These are phyloP conservation scores for Rhodomyrtus psidioides DNA, from an alignment of 441 rosid genomes.

Conservation along the genomic window DNA sequence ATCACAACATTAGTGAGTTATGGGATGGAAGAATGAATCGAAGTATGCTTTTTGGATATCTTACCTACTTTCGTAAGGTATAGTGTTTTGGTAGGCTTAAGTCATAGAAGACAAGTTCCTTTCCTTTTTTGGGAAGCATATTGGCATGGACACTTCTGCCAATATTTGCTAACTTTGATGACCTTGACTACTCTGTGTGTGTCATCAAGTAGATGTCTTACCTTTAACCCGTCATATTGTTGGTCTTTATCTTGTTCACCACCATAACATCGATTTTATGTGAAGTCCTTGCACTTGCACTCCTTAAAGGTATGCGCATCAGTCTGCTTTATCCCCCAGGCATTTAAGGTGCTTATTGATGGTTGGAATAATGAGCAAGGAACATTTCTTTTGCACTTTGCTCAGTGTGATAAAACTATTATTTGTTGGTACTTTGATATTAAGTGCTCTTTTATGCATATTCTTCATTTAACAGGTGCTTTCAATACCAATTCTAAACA, in stretches of 20 bases:
- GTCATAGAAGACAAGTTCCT: not conserved
- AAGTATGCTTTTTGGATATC: not conserved
- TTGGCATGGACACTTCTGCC: not conserved
- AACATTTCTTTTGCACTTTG: not conserved
- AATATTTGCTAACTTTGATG: not conserved
- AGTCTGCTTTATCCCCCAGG: not conserved
- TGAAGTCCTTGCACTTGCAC: conserved; percentile 52
- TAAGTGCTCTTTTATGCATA: not conserved
- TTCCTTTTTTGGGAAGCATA: not conserved
- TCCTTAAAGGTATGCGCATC: conserved; percentile 59
- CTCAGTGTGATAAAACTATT: not conserved
- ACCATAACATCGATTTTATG: conserved; percentile 39
- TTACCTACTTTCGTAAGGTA: not conserved
- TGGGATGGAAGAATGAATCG: not conserved
- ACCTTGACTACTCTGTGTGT: not conserved
- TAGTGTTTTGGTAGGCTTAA: not conserved
- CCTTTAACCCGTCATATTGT: conserved; percentile 17
- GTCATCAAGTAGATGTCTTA: not conserved
- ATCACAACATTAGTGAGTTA: not conserved
- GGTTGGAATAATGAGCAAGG: not conserved
- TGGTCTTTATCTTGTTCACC: conserved; percentile 91
- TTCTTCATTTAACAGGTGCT: not conserved
- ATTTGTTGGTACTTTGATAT: not conserved
- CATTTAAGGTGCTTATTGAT: not conserved
- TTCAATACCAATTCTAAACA: not conserved